Evolutionary conservation across 345 rosid species (phyloP).

Genomic region (Eutrema heterophyllum): DNA sequence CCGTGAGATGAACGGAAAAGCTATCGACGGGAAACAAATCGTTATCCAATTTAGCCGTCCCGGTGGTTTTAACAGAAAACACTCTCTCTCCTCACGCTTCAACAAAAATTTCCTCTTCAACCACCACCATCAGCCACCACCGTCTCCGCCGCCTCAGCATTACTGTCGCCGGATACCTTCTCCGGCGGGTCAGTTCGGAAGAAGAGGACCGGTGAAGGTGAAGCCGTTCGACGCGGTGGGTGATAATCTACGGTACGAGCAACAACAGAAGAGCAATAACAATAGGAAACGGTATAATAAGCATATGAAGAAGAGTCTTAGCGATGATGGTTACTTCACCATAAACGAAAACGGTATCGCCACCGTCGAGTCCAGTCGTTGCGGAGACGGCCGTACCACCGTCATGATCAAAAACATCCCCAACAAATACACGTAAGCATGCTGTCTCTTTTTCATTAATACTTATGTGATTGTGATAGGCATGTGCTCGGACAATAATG

Average conservation of each 20-base stretch:
- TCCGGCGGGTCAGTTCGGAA: background rate
- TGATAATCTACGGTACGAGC: conserved; percentile 13
- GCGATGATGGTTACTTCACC: conserved; percentile 54
- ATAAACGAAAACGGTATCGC: conserved; percentile 42
- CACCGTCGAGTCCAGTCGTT: conserved; percentile 35
- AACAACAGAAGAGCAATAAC: conserved; percentile 21
- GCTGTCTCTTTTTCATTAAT: background rate
- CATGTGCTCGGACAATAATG: conserved; percentile 6
- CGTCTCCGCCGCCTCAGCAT: background rate
- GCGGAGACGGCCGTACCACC: conserved; percentile 67
- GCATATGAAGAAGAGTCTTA: conserved; percentile 31
- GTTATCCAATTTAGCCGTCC: conserved; percentile 83
- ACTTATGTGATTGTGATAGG: background rate
- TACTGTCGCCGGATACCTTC: background rate
- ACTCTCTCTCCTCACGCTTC: conserved; percentile 26
- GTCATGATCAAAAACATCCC: conserved; percentile 99
- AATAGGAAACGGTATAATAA: conserved; percentile 10
- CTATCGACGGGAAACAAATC: conserved; percentile 50
- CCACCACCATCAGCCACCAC: background rate
- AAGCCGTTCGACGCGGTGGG: conserved; percentile 8
- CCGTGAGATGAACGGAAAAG: conserved; percentile 61
- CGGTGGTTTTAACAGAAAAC: conserved; percentile 60
- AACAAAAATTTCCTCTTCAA: conserved; percentile 26
- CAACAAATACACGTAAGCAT: conserved; percentile 75
- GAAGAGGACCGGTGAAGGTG: background rate